Base-by-base conservation (phyloP, 306 rosid genomes). In the Erythrophleum fordii region DNA sequence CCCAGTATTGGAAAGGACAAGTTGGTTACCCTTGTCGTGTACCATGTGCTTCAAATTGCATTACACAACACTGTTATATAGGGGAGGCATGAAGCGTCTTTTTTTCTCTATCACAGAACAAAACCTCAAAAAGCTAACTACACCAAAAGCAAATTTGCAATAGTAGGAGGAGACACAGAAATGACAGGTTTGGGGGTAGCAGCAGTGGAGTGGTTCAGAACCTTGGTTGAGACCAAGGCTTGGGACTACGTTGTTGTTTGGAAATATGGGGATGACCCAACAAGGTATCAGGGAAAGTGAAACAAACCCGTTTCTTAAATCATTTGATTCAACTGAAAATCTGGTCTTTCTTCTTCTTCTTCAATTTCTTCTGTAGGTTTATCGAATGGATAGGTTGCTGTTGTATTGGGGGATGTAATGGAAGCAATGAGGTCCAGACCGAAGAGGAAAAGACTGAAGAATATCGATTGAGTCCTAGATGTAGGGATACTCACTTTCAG, bases 341-440 rank as follows among this genome's bases (percentile, higher is more conserved):
- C 17, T 5, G 23, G 6, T 17, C 1, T 55, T 67, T 67, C 42
- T 31, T 58, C 14, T 20, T 58, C 18, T 29, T 25, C n/a, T 12
- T 52, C 62, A 8, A 22, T 61, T 49, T 0, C 7, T 75, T 83
- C 18, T 81, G 23, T 65, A 92, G 97, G 84, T 92, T 88, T 56
- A 76, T 91, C 74, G 92, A 94, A 58, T 90, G 92, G 94, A 26
- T 88, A 83, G 97, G 84, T 76, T 94, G 98, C 86, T 91, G 97
- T 31, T 89, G 98, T 73, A 75, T 88, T 20, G 96, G 97, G 18
- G 72, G 77, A 48, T 55, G 74, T 48, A 14, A 45, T 44, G 88
- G 84, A 13, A 71, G 65, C 29, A 72, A 4, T 73, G 83, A 62
- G 52, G 75, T 14, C 13, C 52, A 62, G 37, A 49, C 75, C 5